Percentiles rank a stretch among this genome's conserved stretches.
These are phyloP conservation scores for Stephanocyclus meneghinianus DNA, from an alignment of 352 stramenopile genomes.

Conservation along the genomic window DNA sequence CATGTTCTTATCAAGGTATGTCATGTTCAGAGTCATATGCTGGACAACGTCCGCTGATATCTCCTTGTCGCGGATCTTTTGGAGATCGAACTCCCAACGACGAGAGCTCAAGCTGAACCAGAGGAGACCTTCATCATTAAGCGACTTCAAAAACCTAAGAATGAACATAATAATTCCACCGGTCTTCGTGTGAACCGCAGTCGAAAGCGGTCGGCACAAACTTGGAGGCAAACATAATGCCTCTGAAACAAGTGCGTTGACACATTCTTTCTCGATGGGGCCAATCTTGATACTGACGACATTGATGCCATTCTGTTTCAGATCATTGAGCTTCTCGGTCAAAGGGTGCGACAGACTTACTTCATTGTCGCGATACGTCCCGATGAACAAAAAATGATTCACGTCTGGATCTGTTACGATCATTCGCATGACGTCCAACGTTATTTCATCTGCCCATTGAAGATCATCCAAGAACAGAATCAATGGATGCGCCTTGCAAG, in stretches of 20 bases:
- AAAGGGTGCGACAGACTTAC: conserved; percentile 25
- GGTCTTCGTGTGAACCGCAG: conserved; percentile 35
- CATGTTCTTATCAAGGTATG: conserved; percentile 32
- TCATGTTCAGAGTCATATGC: conserved; percentile 35
- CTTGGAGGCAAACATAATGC: conserved; percentile 30
- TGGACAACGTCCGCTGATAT: conserved; percentile 18
- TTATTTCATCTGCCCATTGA: conserved; percentile 48
- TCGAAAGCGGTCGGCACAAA: conserved; percentile 35
- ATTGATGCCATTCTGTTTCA: conserved; percentile 31
- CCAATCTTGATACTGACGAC: conserved; percentile 38
- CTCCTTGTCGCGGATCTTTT: conserved; percentile 25
- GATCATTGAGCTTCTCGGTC: conserved; percentile 22
- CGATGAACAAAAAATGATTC: conserved; percentile 42
- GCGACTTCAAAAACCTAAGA: conserved; percentile 36
- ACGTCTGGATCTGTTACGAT: conserved; percentile 38
- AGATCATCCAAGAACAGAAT: conserved; percentile 56
- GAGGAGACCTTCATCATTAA: conserved; percentile 47
- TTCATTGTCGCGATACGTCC: conserved; percentile 48
- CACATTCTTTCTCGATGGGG: conserved; percentile 18
- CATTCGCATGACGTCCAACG: conserved; percentile 45
- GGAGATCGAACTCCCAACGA: conserved; percentile 39
- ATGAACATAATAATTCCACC: conserved; percentile 44
- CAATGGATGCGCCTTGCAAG: conserved; percentile 28
- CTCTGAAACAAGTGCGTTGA: conserved; percentile 32
- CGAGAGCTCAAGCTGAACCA: conserved; percentile 39